Percentiles rank a stretch among this genome's conserved stretches.
Conservation (phyloP, 1,139 yeast species). For the Hyphopichia wangnamkhiaoensis region DNA sequence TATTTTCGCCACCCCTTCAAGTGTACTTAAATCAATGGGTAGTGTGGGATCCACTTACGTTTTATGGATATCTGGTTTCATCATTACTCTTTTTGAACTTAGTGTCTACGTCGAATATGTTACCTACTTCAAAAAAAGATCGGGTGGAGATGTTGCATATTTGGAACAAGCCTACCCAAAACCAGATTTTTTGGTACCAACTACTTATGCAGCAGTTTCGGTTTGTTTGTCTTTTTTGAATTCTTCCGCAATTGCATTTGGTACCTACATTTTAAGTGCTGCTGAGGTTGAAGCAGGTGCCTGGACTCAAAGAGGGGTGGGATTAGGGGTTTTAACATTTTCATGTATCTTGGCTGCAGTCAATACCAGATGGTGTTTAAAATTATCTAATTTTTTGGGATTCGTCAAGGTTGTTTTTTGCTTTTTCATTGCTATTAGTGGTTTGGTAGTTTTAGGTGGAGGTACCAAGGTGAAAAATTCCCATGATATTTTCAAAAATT, state of each 20-base stretch:
- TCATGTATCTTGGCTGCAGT: slow-evolving; percentile 24
- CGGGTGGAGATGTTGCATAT: slow-evolving; percentile 46
- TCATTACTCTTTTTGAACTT: slow-evolving; percentile 35
- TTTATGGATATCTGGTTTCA: slow-evolving; percentile 40
- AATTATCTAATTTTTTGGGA: slow-evolving; percentile 36
- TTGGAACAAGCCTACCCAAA: slow-evolving; percentile 44
- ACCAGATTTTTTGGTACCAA: slow-evolving; percentile 31
- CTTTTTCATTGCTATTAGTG: slow-evolving; percentile 35
- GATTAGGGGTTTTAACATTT: slow-evolving; percentile 34
- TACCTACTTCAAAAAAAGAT: slow-evolving; percentile 36
- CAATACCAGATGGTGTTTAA: slow-evolving; percentile 33
- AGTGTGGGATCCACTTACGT: slow-evolving; percentile 45
- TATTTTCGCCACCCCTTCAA: slow-evolving; percentile 42
- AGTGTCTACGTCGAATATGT: slow-evolving; percentile 39
- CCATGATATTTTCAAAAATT: slow-evolving; percentile 30
- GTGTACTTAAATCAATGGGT: slow-evolving; percentile 36
- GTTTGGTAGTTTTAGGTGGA: slow-evolving; percentile 42
- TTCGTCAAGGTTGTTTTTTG: slow-evolving; percentile 39
- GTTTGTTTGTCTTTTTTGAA: slow-evolving; percentile 40
- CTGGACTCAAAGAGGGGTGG: slow-evolving; percentile 45
- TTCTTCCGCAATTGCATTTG: slow-evolving; percentile 45
- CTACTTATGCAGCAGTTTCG: slow-evolving; percentile 41
- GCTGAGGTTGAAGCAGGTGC: slow-evolving; percentile 32
- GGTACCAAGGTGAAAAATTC: slow-evolving; percentile 34
- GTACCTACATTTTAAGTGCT: slow-evolving; percentile 38